Evolutionary conservation across 495 filamentous ascomycete species (phyloP).

Genomic region (Umbilicaria muhlenbergii): DNA sequence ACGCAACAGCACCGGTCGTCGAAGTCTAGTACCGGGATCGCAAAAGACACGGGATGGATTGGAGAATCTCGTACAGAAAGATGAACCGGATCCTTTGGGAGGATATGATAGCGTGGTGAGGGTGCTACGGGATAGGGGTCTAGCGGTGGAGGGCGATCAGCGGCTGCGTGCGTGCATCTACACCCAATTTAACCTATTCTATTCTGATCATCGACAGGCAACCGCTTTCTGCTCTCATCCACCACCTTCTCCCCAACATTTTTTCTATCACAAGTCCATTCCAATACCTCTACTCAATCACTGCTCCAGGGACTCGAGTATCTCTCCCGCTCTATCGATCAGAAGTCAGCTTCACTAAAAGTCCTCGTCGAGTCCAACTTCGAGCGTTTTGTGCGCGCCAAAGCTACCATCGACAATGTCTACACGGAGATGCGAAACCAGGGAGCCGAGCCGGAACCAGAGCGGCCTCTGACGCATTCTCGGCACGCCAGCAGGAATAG

Average conservation of each 20-base stretch:
- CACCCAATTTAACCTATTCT: not conserved
- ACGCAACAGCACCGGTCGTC: slow-evolving; percentile 48
- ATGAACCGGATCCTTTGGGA: slow-evolving; percentile 85
- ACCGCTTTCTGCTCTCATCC: slow-evolving; percentile 85
- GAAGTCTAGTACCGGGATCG: slow-evolving; percentile 49
- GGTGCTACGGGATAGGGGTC: slow-evolving; percentile 53
- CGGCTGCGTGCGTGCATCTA: slow-evolving; percentile 44
- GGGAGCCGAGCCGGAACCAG: slow-evolving; percentile 44
- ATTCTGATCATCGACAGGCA: slow-evolving; percentile 34
- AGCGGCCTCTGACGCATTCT: slow-evolving; percentile 34
- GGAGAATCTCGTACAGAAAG: slow-evolving; percentile 65
- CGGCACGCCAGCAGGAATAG: slow-evolving; percentile 47
- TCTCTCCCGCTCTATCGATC: slow-evolving; percentile 79
- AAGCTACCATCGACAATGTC: slow-evolving; percentile 93
- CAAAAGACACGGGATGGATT: slow-evolving; percentile 50
- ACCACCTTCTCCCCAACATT: slow-evolving; percentile 87
- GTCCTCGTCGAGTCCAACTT: slow-evolving; percentile 95
- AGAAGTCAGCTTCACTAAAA: slow-evolving; percentile 91
- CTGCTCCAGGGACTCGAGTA: slow-evolving; percentile 67
- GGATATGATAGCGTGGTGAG: slow-evolving; percentile 69
- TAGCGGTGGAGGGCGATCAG: slow-evolving; percentile 74
- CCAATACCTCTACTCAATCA: slow-evolving; percentile 60
- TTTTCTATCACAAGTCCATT: slow-evolving; percentile 84
- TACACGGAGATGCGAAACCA: slow-evolving; percentile 95
- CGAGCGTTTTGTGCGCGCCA: slow-evolving; percentile 90